These are phyloP conservation scores for Lolium multiflorum DNA, from an alignment of 176 grass and related monocot genomes.

Conservation along the genomic window DNA sequence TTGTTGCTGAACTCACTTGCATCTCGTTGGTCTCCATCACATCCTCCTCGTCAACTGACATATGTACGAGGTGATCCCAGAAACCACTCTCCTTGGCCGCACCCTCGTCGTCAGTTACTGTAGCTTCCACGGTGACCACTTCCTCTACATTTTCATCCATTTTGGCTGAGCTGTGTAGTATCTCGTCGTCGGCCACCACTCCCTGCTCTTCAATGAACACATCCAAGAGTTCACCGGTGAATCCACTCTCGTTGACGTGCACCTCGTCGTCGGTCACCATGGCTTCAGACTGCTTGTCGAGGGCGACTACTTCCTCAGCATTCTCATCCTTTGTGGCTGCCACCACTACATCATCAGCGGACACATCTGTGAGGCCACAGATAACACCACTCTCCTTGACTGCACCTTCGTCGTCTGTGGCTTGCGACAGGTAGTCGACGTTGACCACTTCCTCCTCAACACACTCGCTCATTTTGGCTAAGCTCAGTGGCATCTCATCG, in stretches of 20 bases:
- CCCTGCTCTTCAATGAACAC: not conserved
- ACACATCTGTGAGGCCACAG: too few relatives aligned
- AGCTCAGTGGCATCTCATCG: not conserved
- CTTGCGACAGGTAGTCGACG: too few relatives aligned
- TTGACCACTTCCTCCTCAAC: too few relatives aligned
- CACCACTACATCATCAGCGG: not conserved
- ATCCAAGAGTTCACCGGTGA: not conserved
- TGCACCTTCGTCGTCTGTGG: too few relatives aligned
- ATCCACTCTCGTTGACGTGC: too few relatives aligned
- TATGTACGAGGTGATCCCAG: not conserved
- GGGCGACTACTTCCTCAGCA: not conserved
- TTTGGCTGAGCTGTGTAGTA: not conserved
- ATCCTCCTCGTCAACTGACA: not conserved
- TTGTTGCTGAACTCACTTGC: not conserved
- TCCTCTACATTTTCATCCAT: not conserved
- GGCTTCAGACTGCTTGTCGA: not conserved
- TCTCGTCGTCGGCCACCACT: not conserved
- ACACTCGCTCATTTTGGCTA: not conserved
- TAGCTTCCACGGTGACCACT: not conserved
- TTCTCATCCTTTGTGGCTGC: not conserved
- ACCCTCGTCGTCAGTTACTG: too few relatives aligned
- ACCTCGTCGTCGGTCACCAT: not conserved
- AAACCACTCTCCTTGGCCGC: not conserved
- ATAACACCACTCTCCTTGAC: not conserved
- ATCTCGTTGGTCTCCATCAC: not conserved